phyloP scores from a whole-genome alignment of 495 filamentous ascomycete species.

The Neurospora tetraspora region DNA sequence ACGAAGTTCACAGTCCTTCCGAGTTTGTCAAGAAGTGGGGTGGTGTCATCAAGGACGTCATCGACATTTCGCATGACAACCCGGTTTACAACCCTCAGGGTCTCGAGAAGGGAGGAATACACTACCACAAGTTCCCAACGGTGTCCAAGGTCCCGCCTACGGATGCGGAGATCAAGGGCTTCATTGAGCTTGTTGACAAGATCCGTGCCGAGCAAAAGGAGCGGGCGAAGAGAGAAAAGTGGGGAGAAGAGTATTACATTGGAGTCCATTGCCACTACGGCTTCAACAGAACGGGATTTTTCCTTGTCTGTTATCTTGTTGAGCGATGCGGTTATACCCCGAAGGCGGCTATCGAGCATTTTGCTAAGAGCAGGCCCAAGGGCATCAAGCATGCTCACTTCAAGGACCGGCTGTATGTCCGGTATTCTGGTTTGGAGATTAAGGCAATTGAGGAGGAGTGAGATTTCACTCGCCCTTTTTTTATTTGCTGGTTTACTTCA shows the following conservation, averaged over 20 bases:
- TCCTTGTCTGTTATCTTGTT: slow-evolving; percentile 84
- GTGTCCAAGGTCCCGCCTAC: slow-evolving; percentile 86
- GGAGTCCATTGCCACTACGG: slow-evolving; percentile 95
- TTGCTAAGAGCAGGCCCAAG: slow-evolving; percentile 60
- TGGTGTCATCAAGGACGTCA: slow-evolving; percentile 55
- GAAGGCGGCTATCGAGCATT: slow-evolving; percentile 71
- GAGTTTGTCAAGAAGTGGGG: slow-evolving; percentile 61
- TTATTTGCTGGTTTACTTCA: not conserved
- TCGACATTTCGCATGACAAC: slow-evolving; percentile 81
- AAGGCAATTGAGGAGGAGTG: not conserved
- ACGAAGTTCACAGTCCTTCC: slow-evolving; percentile 70
- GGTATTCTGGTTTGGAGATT: slow-evolving; percentile 42
- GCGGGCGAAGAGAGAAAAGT: slow-evolving; percentile 29
- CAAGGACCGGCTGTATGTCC: slow-evolving; percentile 71
- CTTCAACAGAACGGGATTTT: slow-evolving; percentile 84
- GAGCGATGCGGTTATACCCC: slow-evolving; percentile 65
- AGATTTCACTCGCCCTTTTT: not conserved
- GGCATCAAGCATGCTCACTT: slow-evolving; percentile 90
- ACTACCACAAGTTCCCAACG: slow-evolving; percentile 81
- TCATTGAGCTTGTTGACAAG: slow-evolving; percentile 69
- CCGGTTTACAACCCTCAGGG: slow-evolving; percentile 77
- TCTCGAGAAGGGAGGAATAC: slow-evolving; percentile 60
- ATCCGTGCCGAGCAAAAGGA: slow-evolving; percentile 43
- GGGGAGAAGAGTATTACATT: slow-evolving; percentile 38
- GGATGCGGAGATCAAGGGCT: slow-evolving; percentile 61